Base-by-base conservation (phyloP, 768 basidiomycete genomes). In the Russula emetica region DNA sequence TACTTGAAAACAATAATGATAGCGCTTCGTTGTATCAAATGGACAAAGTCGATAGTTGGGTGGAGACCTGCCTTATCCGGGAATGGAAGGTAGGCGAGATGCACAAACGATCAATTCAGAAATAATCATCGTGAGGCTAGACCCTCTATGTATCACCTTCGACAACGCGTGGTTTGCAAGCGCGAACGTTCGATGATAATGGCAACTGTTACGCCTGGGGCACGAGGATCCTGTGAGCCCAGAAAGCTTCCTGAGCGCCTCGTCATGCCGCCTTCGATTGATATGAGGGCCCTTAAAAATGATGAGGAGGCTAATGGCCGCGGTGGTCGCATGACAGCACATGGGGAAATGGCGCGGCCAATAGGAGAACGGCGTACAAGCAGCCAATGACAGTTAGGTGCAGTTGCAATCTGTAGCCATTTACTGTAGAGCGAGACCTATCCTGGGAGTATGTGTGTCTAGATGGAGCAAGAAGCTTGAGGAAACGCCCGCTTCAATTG, bases 391-490 rank as follows among this genome's bases (percentile, higher is more conserved):
- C 34, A 26, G 1, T 36, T 16, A 9, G 1, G 57, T 8, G 13
- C 8, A 9, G 36, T 26, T 49, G 16, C 2, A 22, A 5, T 22
- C 14, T 1, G 14, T 13, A 9, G 11, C 20, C 13, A 26, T 49
- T 49, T 45, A 36, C 36, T 36, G 2, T 5, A 16, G 49, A 18
- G 16, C 20, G 30, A 10, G 44, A 18, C 58, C 32, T 34, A 22
- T 59, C 58, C 49, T 11, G 20, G 49, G 36, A 38, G 38, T 32
- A 13, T 10, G 38, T 30, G 38, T 16, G 20, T 16, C 32, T 44
- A 2, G 80, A 58, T 34, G 57, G 57, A 14, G 45, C 18, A 24
- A 49, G 32, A 28, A 42, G 14, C 28, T 1, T 3, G 11, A 11
- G 18, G 3, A 52, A 32, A 52, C 18, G 28, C 51, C 28, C 4